phyloP scores from a whole-genome alignment of 2,329 filamentous ascomycete species.

The Colletotrichum eleusines region DNA sequence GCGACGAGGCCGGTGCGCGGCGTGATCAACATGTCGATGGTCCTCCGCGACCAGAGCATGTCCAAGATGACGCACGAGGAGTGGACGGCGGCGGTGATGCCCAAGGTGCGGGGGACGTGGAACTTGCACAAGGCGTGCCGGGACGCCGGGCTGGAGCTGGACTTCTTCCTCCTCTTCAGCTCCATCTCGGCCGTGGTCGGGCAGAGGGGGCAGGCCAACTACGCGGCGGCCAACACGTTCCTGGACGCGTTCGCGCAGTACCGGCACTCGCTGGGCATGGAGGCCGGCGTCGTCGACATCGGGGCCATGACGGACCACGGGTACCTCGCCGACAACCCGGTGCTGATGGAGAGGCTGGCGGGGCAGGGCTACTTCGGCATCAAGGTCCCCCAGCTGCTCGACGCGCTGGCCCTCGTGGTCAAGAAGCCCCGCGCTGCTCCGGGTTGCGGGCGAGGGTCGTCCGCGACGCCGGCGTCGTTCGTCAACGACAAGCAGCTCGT shows the following conservation, averaged over 20 bases:
- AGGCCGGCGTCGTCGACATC: slow-evolving; percentile 55
- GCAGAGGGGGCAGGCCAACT: slow-evolving; percentile 53
- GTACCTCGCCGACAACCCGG: slow-evolving; percentile 47
- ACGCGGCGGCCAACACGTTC: slow-evolving; percentile 56
- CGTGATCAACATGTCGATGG: slow-evolving; percentile 57
- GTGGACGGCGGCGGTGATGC: slow-evolving; percentile 45
- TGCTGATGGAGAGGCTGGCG: slow-evolving; percentile 29
- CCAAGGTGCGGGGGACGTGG: slow-evolving; percentile 53
- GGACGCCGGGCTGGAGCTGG: slow-evolving; percentile 34
- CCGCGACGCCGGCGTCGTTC: slow-evolving; percentile 31
- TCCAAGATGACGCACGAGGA: slow-evolving; percentile 51
- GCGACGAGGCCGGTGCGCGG: slow-evolving; percentile 50
- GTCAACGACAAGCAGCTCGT: slow-evolving; percentile 32
- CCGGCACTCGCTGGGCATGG: slow-evolving; percentile 50
- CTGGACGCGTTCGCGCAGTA: slow-evolving; percentile 54
- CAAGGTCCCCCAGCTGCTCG: slow-evolving; percentile 39
- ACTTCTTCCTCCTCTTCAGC: slow-evolving; percentile 50
- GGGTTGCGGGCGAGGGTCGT: rapidly evolving
- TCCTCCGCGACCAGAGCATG: slow-evolving; percentile 43
- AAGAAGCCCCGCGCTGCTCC: background rate
- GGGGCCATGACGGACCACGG: slow-evolving; percentile 52
- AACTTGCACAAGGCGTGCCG: slow-evolving; percentile 51
- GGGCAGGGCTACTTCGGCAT: slow-evolving; percentile 30
- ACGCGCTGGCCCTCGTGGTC: slow-evolving; percentile 29
- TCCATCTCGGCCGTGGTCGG: slow-evolving; percentile 50